Percentiles rank a stretch among this genome's conserved stretches.
Conservation (phyloP, 75 land plant genomes). For the Picea glauca region DNA sequence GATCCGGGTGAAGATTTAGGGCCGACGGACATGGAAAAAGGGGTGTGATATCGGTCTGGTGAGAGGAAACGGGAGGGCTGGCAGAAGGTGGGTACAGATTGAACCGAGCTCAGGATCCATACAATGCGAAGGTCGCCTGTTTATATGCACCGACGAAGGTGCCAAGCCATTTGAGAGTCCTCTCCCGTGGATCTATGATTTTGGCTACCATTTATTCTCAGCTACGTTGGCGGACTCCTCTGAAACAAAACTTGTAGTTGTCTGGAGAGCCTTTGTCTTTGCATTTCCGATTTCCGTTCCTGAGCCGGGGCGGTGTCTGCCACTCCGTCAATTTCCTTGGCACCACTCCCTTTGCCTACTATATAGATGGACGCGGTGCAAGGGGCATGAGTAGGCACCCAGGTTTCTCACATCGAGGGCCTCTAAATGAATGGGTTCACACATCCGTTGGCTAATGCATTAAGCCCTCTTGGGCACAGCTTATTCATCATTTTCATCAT, state of each 20-base stretch:
- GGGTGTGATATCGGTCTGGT: background rate
- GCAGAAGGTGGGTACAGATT: constrained; percentile 25
- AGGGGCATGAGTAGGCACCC: too few species aligned
- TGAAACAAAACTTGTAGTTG: background rate
- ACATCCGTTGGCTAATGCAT: too few species aligned
- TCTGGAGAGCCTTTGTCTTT: constrained; percentile 5
- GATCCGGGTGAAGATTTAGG: background rate
- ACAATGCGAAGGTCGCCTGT: constrained; percentile 45
- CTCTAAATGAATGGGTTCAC: too few species aligned
- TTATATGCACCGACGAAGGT: constrained; percentile 60
- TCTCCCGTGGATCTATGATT: constrained; percentile 51
- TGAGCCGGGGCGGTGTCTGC: background rate
- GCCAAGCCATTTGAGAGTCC: constrained; percentile 58
- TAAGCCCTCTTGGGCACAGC: too few species aligned
- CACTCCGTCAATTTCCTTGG: background rate
- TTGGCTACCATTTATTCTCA: constrained; percentile 65
- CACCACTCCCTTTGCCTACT: background rate
- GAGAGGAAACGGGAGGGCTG: background rate
- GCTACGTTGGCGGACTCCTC: constrained; percentile 18
- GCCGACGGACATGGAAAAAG: background rate
- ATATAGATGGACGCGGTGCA: background rate
- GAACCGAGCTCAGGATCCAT: constrained; percentile 52
- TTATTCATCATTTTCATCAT: too few species aligned
- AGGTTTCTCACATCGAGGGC: too few species aligned
- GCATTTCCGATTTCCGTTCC: background rate